phyloP scores from a whole-genome alignment of 2,329 filamentous ascomycete genomes.

The Aspergillus sp. region DNA sequence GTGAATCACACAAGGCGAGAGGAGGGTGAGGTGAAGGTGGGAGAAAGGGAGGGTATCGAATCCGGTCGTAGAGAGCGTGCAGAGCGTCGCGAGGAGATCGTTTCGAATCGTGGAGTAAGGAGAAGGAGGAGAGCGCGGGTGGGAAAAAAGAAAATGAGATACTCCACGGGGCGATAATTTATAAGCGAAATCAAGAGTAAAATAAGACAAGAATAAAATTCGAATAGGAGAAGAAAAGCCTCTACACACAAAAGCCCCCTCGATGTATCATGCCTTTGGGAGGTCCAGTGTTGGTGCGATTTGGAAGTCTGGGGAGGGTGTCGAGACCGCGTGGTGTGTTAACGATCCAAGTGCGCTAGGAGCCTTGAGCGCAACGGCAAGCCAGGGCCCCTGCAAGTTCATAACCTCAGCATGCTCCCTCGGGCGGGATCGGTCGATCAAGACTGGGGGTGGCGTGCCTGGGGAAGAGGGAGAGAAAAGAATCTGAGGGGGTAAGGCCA shows the following conservation, averaged over 20 bases:
- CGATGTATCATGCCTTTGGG: slow-evolving; percentile 34
- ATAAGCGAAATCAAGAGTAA: slow-evolving; percentile 17
- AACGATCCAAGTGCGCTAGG: slow-evolving; percentile 37
- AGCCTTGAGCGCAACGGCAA: slow-evolving; percentile 45
- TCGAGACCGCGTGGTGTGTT: slow-evolving; percentile 24
- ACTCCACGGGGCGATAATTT: slow-evolving; percentile 24
- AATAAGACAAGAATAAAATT: slow-evolving; percentile 17
- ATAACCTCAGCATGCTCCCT: slow-evolving; percentile 44
- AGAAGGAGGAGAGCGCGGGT: slow-evolving; percentile 21
- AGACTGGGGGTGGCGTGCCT: slow-evolving; percentile 14
- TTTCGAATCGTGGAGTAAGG: slow-evolving; percentile 35
- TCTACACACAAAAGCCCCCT: slow-evolving; percentile 23
- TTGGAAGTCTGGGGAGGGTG: slow-evolving; percentile 24
- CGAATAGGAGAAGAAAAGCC: slow-evolving; percentile 18
- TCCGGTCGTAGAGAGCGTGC: slow-evolving; percentile 37
- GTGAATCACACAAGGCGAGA: slow-evolving; percentile 10
- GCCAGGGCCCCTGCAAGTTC: slow-evolving; percentile 40
- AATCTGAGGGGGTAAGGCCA: slow-evolving; percentile 5
- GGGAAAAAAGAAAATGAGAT: slow-evolving; percentile 18
- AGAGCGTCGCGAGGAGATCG: slow-evolving; percentile 35
- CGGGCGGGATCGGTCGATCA: slow-evolving; percentile 17
- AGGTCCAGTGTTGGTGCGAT: slow-evolving; percentile 19
- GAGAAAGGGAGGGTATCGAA: slow-evolving; percentile 25
- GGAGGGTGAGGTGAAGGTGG: slow-evolving; percentile 7
- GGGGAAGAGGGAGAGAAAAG: not conserved